phyloP scores from a whole-genome alignment of 345 rosid species.

The Citrus inodora region DNA sequence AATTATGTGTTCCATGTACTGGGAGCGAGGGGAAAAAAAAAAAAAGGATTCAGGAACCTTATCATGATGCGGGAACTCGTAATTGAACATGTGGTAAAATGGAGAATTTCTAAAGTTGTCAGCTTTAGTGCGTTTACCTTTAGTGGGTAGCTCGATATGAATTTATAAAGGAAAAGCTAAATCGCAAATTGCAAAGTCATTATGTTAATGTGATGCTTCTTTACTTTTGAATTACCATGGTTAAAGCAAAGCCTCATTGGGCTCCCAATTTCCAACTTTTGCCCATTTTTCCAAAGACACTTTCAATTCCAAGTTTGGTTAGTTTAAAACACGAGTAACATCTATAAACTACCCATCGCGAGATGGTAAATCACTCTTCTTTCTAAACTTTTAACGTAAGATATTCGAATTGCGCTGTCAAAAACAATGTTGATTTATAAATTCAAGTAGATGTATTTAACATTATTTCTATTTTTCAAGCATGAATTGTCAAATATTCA shows the following conservation, averaged over 20 bases:
- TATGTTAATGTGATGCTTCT: background rate
- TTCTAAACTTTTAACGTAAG: too few relatives aligned
- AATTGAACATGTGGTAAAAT: background rate
- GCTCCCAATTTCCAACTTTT: too few relatives aligned
- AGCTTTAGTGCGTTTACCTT: background rate
- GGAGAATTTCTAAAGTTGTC: constrained; percentile 9
- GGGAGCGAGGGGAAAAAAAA: background rate
- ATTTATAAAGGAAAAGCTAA: background rate
- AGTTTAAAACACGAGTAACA: background rate
- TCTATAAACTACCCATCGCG: background rate
- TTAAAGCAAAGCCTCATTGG: background rate
- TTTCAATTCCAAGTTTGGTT: background rate
- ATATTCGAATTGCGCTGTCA: too few relatives aligned
- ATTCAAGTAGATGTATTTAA: too few relatives aligned
- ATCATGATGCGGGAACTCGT: background rate
- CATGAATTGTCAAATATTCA: background rate
- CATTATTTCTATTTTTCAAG: too few relatives aligned
- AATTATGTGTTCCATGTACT: background rate
- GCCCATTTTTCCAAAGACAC: too few relatives aligned
- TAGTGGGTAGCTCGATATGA: constrained; percentile 1
- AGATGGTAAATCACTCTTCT: too few relatives aligned
- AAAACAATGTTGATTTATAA: too few relatives aligned
- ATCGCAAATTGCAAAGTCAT: background rate
- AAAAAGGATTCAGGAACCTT: too few relatives aligned
- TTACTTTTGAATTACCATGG: background rate